Evolutionary conservation across 768 basidiomycete species (phyloP), one percentile per base, ranked within the genome.

Genomic region (Boletus subparvulus): DNA sequence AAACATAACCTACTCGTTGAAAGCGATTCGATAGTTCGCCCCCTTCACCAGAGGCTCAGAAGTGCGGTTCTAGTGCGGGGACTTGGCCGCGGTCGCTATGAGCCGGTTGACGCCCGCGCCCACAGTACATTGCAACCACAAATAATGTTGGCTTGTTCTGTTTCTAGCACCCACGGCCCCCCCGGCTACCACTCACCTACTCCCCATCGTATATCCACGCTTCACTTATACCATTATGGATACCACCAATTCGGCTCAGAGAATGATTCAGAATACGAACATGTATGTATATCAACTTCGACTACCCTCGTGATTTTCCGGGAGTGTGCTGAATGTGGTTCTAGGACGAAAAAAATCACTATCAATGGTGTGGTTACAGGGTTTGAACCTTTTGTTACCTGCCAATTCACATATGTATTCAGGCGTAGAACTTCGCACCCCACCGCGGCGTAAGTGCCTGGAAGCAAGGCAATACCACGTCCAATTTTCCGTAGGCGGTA

Each of bases 121-220:
- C 62, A 64, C 63, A 62, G 8, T 2, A 19, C 19, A 47, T 36
- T 41, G 63, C 63, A 65, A 54, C 24, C 48, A 33, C 55, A 64
- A 64, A 64, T 30, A 65, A 52, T 6, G 16, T 5, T 33, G 42
- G 7, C 19, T 48, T 50, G 50, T 50, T 36, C n/a, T 12, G 41
- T 65, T 55, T 46, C 36, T 9, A 16, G 55, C 26, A 65, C 52
- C 43, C 55, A 57, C 63, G 36, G 5, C n/a, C 21, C 39, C 14
- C 28, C 17, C n/a, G n/a, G 16, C 13, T 40, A 26, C 47, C 3
- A 24, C 37, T 10, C 13, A 21, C 28, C 26, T 13, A 3, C 30
- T 45, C 17, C 24, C 28, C 58, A 11, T 21, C 32, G 17, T 35
- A 26, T 52, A 51, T 24, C 44, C 36, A 16, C 40, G 3, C 26